Evolutionary conservation across 257 asterid genomes (phyloP), one percentile per base, ranked within the genome.

Genomic region (Linderniella brevidens): DNA sequence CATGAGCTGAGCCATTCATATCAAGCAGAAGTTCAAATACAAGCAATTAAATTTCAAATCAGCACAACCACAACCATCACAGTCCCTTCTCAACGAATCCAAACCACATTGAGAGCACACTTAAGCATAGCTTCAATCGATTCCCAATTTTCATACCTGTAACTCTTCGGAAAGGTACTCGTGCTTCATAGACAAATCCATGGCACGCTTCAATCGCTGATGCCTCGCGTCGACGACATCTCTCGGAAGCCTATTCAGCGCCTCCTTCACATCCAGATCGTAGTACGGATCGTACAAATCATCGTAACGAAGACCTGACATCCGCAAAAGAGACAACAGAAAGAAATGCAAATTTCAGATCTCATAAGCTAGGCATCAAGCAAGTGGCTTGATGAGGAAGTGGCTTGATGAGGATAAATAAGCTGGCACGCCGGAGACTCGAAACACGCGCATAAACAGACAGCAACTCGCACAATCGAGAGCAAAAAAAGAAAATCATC

Each of bases 141-240:
- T 46, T 25, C 8, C 19, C 40, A 43, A 14, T 12, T 35, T 25
- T 6, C 32, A 63, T 56, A 81, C 93, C 95, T 80, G 94, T 37
- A 83, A 73, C 35, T 83, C 71, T 15, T 69, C 67, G 0, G 88
- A 71, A 46, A 87, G 88, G 60, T 80, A 70, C 44, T 68, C 65
- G 37, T 87, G 97, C 72, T 87, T 87, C 95, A 87, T 44, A 39
- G 97, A 87, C 44, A 87, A 92, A 63, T 87, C 95, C 73, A 87
- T 57, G 59, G 97, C 92, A 47, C 93, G 95, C 70, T 64, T 58
- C 19, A 87, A 86, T 52, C 95, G 88, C 67, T 67, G 95, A 56
- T 77, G 73, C 64, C 97, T 70, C 47, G 97, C 93, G 60, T 79
- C 92, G 62, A 87, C 90, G 35, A 87, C 53, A 70, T 73, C 83